Percentiles rank a stretch among this genome's conserved stretches.
Conservation (phyloP, 2,329 filamentous ascomycete genomes). For the Didymella glomerata region DNA sequence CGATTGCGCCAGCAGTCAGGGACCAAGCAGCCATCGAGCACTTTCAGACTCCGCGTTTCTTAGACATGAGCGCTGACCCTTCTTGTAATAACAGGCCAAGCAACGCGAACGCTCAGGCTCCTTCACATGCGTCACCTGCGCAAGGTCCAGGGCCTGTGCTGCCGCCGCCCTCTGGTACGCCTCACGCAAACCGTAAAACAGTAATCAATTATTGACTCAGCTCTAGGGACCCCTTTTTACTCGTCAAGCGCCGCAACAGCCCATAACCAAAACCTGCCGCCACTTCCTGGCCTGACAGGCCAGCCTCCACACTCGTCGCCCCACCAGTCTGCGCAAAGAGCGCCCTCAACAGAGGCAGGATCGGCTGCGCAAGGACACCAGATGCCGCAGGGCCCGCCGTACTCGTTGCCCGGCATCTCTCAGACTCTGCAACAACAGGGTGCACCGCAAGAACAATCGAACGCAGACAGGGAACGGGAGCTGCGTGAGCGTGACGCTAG, state of each 20-base stretch:
- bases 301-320: slow-evolving; percentile 56
- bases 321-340: slow-evolving; percentile 48
- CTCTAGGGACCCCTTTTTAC: slow-evolving; percentile 51
- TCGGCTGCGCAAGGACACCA: slow-evolving; percentile 45
- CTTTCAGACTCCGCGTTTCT: slow-evolving; percentile 20
- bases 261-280: slow-evolving; percentile 56
- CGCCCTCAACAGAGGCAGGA: slow-evolving; percentile 49
- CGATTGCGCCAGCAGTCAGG: slow-evolving; percentile 26
- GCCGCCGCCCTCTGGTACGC: slow-evolving; percentile 52
- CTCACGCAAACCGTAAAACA: slow-evolving; percentile 18
- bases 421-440: slow-evolving; percentile 53
- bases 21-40: slow-evolving; percentile 27
- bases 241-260: slow-evolving; percentile 48
- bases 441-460: slow-evolving; percentile 46
- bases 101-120: slow-evolving; percentile 44
- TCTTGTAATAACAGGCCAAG: slow-evolving; percentile 35
- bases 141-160: slow-evolving; percentile 50
- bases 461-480: slow-evolving; percentile 57
- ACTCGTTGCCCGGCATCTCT: slow-evolving; percentile 56
- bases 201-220: slow-evolving; percentile 28
- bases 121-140: slow-evolving; percentile 47
- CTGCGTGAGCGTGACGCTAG: slow-evolving; percentile 53
- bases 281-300: slow-evolving; percentile 54
- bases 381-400: slow-evolving; percentile 50
- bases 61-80: slow-evolving; percentile 31